Percentiles rank a stretch among this genome's conserved stretches.
These are phyloP conservation scores for Amanita rubescens DNA, from an alignment of 768 basidiomycete species.

Conservation along the genomic window DNA sequence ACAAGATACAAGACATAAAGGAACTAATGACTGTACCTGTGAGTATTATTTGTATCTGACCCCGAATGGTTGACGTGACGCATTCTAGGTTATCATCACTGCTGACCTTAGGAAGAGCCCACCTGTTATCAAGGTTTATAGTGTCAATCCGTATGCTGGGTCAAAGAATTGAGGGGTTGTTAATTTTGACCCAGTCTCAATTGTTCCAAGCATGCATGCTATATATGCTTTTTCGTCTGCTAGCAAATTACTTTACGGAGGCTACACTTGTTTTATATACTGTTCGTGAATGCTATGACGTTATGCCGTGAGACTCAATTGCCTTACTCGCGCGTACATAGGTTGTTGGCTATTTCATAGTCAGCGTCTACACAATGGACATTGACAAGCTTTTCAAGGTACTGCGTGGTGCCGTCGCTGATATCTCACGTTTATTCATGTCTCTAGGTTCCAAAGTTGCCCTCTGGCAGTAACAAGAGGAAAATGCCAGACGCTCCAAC, in stretches of 20 bases:
- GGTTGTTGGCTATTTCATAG: not conserved
- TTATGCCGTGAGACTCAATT: not conserved
- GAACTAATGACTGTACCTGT: constrained; percentile 93
- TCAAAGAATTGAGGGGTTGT: constrained; percentile 27
- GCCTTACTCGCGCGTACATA: not conserved
- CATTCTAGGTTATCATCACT: constrained; percentile 78
- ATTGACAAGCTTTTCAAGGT: constrained; percentile 50
- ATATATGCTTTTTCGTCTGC: not conserved
- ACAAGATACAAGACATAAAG: constrained; percentile 91
- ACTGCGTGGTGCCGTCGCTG: not conserved
- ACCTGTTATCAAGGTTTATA: constrained; percentile 96
- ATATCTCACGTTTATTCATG: not conserved
- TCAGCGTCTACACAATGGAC: constrained; percentile 26
- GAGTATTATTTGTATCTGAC: constrained; percentile 24
- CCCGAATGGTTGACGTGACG: constrained; percentile 5
- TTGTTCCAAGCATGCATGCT: not conserved
- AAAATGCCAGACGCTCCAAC: constrained; percentile 72
- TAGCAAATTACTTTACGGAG: not conserved
- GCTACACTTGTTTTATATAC: not conserved
- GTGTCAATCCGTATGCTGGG: constrained; percentile 84
- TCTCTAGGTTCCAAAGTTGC: constrained; percentile 58
- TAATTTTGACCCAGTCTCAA: not conserved
- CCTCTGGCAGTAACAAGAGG: constrained; percentile 56
- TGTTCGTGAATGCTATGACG: constrained; percentile 6
- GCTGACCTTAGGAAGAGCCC: constrained; percentile 94